Conservation (phyloP, 805 yeast species). For the Candida orba region DNA sequence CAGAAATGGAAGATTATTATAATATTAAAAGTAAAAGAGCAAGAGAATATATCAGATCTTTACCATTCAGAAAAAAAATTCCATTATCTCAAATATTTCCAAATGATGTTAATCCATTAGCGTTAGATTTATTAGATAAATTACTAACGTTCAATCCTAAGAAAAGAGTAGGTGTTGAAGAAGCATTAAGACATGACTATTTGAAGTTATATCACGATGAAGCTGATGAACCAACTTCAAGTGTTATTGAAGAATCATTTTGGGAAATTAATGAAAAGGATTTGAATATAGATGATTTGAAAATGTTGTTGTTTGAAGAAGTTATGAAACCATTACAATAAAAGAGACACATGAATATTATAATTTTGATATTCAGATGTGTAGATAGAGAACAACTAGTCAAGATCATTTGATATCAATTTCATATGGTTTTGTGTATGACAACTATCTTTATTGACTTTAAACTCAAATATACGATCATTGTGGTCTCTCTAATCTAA, state of each 20-base stretch:
- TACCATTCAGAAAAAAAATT: constrained; percentile 53
- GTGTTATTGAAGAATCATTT: constrained; percentile 30
- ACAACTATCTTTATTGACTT: too few species aligned
- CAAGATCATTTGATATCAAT: too few species aligned
- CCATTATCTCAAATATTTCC: constrained; percentile 46
- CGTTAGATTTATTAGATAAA: constrained; percentile 59
- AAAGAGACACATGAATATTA: background rate
- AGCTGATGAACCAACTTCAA: constrained; percentile 55
- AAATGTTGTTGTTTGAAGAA: constrained; percentile 72
- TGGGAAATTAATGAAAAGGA: constrained; percentile 45
- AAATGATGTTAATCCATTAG: constrained; percentile 38
- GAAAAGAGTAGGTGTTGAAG: constrained; percentile 66
- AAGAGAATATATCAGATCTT: constrained; percentile 63
- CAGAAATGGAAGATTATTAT: constrained; percentile 64
- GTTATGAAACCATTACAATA: constrained; percentile 45
- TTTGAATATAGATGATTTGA: constrained; percentile 64
- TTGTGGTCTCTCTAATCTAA: too few species aligned
- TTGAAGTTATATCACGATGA: constrained; percentile 61
- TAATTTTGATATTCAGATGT: too few species aligned
- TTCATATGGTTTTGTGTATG: too few species aligned
- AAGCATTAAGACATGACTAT: constrained; percentile 72
- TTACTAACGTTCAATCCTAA: constrained; percentile 67
- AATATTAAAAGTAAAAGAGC: constrained; percentile 71
- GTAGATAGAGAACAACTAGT: too few species aligned
- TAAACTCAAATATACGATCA: too few species aligned